Evolutionary conservation across 2,329 filamentous ascomycete species (phyloP).

Genomic region (Aspergillus pseudonomiae): DNA sequence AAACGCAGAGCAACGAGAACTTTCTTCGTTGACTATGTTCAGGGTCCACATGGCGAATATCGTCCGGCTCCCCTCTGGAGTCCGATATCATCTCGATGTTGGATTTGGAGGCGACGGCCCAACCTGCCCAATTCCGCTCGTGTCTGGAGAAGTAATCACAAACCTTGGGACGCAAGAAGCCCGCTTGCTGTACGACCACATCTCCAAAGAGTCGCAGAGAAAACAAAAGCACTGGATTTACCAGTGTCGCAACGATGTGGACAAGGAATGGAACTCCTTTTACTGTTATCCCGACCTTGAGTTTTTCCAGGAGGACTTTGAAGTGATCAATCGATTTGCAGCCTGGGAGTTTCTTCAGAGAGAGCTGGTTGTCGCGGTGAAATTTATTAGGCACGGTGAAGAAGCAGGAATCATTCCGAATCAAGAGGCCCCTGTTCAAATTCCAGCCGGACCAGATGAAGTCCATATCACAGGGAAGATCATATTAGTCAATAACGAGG

Average conservation of each 20-base stretch:
- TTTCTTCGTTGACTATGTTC: not conserved
- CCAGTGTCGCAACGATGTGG: constrained; percentile 38
- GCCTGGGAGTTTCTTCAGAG: constrained; percentile 37
- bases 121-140: constrained; percentile 58
- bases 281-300: constrained; percentile 47
- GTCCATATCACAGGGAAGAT: constrained; percentile 31
- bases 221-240: constrained; percentile 59
- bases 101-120: constrained; percentile 66
- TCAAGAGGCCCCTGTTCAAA: not conserved
- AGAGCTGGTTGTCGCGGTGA: constrained; percentile 38
- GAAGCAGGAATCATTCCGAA: constrained; percentile 6
- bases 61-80: constrained; percentile 51
- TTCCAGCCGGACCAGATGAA: constrained; percentile 15
- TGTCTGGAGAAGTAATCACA: constrained; percentile 41
- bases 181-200: constrained; percentile 53
- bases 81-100: constrained; percentile 58
- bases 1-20: fast-evolving
- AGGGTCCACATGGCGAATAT: constrained; percentile 62
- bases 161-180: constrained; percentile 61
- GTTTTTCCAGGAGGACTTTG: constrained; percentile 44
- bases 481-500: constrained; percentile 30
- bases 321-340: constrained; percentile 44
- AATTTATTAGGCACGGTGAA: constrained; percentile 38
- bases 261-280: constrained; percentile 45
- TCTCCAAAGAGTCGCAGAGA: constrained; percentile 48